A percentile compares a stretch with the other conserved stretches of the same genome.
Conservation (phyloP, 1,284 basidiomycete species). For the Leccinum colubrinum region DNA sequence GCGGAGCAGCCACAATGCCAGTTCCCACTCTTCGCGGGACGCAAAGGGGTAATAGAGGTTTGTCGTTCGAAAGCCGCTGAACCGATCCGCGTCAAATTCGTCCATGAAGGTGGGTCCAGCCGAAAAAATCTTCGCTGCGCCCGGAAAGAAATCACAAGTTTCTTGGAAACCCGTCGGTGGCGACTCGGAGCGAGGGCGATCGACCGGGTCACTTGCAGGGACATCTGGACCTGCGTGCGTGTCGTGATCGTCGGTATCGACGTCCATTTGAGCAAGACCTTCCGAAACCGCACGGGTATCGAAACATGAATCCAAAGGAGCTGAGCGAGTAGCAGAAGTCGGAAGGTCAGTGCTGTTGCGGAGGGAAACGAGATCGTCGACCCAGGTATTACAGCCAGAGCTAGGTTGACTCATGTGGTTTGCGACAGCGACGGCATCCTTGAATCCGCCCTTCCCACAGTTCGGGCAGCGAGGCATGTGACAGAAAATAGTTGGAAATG, state of each 20-base stretch:
- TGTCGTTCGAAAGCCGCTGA: too few species aligned
- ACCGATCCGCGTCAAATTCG: too few species aligned
- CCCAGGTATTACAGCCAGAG: background rate
- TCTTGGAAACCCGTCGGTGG: too few species aligned
- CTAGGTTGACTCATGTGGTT: conserved; percentile 1
- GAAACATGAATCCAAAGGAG: background rate
- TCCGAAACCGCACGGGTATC: background rate
- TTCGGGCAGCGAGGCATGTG: background rate
- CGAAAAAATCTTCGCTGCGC: too few species aligned
- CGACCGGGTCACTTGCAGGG: background rate
- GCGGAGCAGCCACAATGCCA: too few species aligned
- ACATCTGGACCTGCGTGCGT: background rate
- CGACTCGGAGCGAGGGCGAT: too few species aligned
- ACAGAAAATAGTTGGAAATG: too few species aligned
- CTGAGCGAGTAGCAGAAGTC: too few species aligned
- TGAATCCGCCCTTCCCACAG: background rate
- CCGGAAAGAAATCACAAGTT: background rate
- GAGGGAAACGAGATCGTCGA: background rate
- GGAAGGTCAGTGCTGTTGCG: background rate
- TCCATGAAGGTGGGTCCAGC: too few species aligned
- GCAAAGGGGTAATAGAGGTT: too few species aligned
- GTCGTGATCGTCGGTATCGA: background rate
- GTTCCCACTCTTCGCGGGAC: too few species aligned
- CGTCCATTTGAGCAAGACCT: background rate
- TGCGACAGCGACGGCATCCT: background rate